phyloP scores from a whole-genome alignment of 2,329 filamentous ascomycete genomes.

The Talaromyces sp. region DNA sequence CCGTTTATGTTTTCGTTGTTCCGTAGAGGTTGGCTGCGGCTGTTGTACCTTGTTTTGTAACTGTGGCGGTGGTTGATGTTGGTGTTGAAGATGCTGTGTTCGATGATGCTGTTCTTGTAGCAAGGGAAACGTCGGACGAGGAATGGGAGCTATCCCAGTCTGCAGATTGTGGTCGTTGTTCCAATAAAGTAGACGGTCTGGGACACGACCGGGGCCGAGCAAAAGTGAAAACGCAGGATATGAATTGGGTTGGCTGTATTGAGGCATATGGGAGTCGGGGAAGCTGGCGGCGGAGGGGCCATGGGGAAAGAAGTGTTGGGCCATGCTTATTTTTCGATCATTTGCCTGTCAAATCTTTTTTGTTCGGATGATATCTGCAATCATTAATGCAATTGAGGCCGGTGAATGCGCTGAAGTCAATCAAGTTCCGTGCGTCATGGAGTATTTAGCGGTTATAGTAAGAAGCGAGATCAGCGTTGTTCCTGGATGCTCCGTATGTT shows the following conservation, averaged over 20 bases:
- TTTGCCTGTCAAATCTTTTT: not conserved
- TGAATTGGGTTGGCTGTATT: conserved; percentile 19
- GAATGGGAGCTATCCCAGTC: conserved; percentile 12
- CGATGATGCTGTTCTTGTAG: conserved; percentile 23
- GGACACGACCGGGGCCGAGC: conserved; percentile 34
- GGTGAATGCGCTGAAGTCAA: not conserved
- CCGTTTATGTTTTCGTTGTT: conserved; percentile 85
- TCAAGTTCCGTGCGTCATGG: not conserved
- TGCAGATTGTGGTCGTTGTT: conserved; percentile 26
- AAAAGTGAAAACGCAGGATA: conserved; percentile 32
- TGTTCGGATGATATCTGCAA: not conserved
- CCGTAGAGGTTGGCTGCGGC: conserved; percentile 50
- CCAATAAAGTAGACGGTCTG: conserved; percentile 43
- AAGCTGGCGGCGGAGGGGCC: not conserved
- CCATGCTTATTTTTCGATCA: not conserved
- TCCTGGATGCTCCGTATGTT: not conserved
- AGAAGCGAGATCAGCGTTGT: not conserved
- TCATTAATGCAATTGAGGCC: not conserved
- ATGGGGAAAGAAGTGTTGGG: conserved; percentile 6
- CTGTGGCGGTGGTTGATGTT: conserved; percentile 14
- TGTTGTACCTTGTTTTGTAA: too few species aligned
- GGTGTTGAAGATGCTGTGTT: conserved; percentile 17
- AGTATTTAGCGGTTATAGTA: not conserved
- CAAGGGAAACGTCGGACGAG: conserved; percentile 21
- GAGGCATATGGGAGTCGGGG: not conserved